These are phyloP conservation scores for Lactifluus volemus DNA, from an alignment of 768 basidiomycete species.

Conservation along the genomic window DNA sequence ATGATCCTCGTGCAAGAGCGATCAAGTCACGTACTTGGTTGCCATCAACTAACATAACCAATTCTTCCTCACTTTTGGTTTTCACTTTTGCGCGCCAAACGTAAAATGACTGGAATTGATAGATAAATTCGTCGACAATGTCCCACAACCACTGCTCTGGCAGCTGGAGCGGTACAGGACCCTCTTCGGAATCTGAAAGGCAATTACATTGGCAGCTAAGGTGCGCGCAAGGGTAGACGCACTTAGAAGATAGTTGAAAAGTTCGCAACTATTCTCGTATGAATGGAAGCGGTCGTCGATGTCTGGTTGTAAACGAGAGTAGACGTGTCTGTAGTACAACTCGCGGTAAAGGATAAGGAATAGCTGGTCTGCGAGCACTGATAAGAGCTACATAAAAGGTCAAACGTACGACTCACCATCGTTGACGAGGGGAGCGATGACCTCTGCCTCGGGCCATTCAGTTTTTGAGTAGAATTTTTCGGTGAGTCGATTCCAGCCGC, in stretches of 20 bases:
- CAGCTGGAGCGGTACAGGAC: constrained; percentile 85
- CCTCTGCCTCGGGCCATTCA: constrained; percentile 97
- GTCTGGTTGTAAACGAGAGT: constrained; percentile 90
- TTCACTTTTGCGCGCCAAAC: constrained; percentile 83
- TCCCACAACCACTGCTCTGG: constrained; percentile 99
- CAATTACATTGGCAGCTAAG: background rate
- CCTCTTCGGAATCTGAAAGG: constrained; percentile 70
- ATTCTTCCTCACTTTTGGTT: constrained; percentile 84
- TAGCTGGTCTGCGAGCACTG: constrained; percentile 56
- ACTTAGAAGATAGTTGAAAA: constrained; percentile 98
- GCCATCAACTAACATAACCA: constrained; percentile 70
- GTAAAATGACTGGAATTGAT: constrained; percentile 96
- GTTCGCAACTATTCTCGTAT: constrained; percentile 94
- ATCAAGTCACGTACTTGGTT: constrained; percentile 36
- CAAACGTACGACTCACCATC: constrained; percentile 51
- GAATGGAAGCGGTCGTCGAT: constrained; percentile 98
- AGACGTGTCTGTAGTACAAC: constrained; percentile 91
- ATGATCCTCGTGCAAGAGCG: background rate
- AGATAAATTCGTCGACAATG: constrained; percentile 95
- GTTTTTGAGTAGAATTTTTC: constrained; percentile 91
- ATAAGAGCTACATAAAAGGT: background rate
- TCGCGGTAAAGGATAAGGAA: constrained; percentile 97
- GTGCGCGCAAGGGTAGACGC: constrained; percentile 25
- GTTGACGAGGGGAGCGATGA: constrained; percentile 89
- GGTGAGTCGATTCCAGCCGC: constrained; percentile 93